Evolutionary conservation across 352 stramenopile genomes (phyloP).

Genomic region (Pythium apleroticum): DNA sequence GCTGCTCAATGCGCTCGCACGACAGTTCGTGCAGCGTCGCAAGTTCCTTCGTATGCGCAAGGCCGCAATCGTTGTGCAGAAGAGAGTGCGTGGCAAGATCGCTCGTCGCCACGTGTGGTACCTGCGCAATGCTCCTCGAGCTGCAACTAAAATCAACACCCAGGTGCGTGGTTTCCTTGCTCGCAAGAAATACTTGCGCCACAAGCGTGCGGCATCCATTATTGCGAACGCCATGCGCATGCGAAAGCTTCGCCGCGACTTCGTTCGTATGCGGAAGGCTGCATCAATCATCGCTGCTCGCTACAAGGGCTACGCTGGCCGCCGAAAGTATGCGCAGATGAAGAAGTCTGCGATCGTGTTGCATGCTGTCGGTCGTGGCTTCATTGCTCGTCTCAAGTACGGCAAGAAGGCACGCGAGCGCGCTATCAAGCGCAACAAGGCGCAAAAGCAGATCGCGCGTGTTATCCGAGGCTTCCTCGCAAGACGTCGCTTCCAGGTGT

Average conservation of each 20-base stretch:
- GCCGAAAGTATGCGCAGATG: constrained; percentile 68
- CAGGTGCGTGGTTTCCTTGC: constrained; percentile 67
- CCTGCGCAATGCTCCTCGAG: constrained; percentile 68
- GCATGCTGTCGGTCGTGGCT: constrained; percentile 77
- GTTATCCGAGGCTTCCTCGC: constrained; percentile 73
- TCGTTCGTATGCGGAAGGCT: constrained; percentile 60
- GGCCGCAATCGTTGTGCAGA: constrained; percentile 71
- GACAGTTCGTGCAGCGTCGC: constrained; percentile 70
- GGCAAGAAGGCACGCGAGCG: constrained; percentile 83
- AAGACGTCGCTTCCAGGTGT: constrained; percentile 47
- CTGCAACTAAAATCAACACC: constrained; percentile 79
- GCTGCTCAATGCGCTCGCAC: constrained; percentile 62
- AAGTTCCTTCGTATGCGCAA: constrained; percentile 71
- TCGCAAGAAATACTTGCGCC: constrained; percentile 62
- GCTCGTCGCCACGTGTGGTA: constrained; percentile 71
- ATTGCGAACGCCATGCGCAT: constrained; percentile 75
- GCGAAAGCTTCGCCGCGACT: constrained; percentile 58
- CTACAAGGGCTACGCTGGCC: constrained; percentile 70
- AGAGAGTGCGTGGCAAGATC: constrained; percentile 62
- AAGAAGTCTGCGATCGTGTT: constrained; percentile 71
- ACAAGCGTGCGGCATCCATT: constrained; percentile 67
- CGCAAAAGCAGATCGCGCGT: constrained; percentile 76
- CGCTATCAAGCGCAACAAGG: constrained; percentile 70
- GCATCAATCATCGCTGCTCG: constrained; percentile 68
- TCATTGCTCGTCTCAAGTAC: constrained; percentile 81